Percentiles rank a stretch among this genome's conserved stretches.
Evolutionary conservation across 1,284 basidiomycete species (phyloP).

Genomic region (Sporisorium scitamineum): DNA sequence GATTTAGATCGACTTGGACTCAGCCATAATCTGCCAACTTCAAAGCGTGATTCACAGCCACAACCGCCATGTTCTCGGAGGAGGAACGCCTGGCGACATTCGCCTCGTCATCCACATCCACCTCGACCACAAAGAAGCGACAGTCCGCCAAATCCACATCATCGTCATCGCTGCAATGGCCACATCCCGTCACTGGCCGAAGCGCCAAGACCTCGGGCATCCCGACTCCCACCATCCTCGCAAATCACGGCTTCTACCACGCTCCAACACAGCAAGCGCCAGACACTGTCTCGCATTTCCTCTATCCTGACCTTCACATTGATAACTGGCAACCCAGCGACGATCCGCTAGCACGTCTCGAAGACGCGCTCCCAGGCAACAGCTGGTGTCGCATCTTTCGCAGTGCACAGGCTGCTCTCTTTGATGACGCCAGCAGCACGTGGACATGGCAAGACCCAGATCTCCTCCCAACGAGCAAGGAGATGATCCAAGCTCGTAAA

Average conservation of each 20-base stretch:
- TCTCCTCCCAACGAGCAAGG: conserved; percentile 58
- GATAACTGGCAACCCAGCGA: conserved; percentile 60
- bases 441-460: conserved; percentile 46
- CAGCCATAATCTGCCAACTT: not conserved
- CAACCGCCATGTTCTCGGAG: conserved; percentile 32
- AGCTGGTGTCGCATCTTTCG: conserved; percentile 52
- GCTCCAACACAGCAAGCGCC: conserved; percentile 41
- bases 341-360: conserved; percentile 51
- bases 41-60: not conserved
- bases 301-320: conserved; percentile 54
- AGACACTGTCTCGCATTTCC: conserved; percentile 60
- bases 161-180: conserved; percentile 35
- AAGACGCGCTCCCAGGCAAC: conserved; percentile 37
- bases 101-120: conserved; percentile 33
- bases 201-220: conserved; percentile 38
- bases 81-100: conserved; percentile 52
- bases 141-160: conserved; percentile 27
- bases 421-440: conserved; percentile 26
- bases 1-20: not conserved
- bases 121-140: conserved; percentile 38
- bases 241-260: conserved; percentile 63
- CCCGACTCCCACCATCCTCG: conserved; percentile 58
- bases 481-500: conserved; percentile 60
- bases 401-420: conserved; percentile 27
- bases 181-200: conserved; percentile 38